Evolutionary conservation across 2,329 filamentous ascomycete genomes (phyloP).

Genomic region (Cordyceps cicadae): DNA sequence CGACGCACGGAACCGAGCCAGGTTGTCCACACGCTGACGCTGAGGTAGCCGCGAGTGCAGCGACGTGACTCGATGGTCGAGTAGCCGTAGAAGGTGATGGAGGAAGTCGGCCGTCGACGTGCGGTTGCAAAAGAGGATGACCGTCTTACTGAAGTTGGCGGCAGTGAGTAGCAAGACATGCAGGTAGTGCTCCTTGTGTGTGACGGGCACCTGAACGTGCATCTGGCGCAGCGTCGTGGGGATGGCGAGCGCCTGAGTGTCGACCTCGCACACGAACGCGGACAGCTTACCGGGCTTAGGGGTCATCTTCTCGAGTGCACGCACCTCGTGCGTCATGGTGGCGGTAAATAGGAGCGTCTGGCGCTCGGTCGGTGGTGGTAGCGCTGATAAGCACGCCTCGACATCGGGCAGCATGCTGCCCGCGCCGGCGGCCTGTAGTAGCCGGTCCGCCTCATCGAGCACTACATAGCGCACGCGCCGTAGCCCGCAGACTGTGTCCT

Average conservation of each 20-base stretch:
- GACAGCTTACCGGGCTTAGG: conserved; percentile 60
- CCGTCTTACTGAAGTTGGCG: conserved; percentile 62
- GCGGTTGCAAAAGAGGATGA: conserved; percentile 92
- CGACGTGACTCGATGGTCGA: conserved; percentile 84
- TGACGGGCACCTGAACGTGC: conserved; percentile 81
- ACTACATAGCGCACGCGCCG: conserved; percentile 76
- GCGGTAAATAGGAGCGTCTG: conserved; percentile 95
- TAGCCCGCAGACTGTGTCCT: conserved; percentile 80
- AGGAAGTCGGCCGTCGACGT: conserved; percentile 82
- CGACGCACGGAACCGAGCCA: conserved; percentile 82
- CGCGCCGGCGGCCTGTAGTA: conserved; percentile 62
- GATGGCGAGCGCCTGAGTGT: conserved; percentile 66
- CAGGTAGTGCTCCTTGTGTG: conserved; percentile 89
- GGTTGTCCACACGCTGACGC: conserved; percentile 74
- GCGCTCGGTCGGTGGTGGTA: conserved; percentile 70
- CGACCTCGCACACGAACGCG: conserved; percentile 83
- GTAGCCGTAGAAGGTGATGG: conserved; percentile 75
- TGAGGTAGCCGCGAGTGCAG: conserved; percentile 84
- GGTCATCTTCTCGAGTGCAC: conserved; percentile 73
- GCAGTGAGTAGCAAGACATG: conserved; percentile 80
- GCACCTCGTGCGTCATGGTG: conserved; percentile 86
- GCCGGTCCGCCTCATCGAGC: conserved; percentile 88
- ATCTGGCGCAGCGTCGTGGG: conserved; percentile 74
- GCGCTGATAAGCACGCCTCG: conserved; percentile 72
- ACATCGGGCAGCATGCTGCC: conserved; percentile 94